phyloP scores from a whole-genome alignment of 805 yeast species.

The Cyberlindnera lachancei region DNA sequence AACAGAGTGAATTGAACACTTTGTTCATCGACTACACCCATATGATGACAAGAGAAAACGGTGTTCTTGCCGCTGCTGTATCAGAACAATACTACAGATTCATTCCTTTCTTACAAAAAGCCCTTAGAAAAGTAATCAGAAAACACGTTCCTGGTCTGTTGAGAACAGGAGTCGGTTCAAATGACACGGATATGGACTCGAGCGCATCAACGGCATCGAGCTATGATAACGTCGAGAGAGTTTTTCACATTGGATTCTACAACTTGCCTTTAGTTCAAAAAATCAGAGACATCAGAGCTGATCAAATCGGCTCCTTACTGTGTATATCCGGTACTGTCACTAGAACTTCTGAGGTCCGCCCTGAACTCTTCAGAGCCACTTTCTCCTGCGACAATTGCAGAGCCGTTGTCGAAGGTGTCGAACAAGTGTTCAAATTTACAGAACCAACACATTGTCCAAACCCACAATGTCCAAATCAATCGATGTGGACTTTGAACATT shows the following conservation, averaged over 20 bases:
- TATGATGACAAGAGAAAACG: constrained; percentile 65
- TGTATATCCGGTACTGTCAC: constrained; percentile 93
- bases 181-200: constrained; percentile 20
- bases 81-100: constrained; percentile 90
- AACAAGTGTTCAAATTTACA: constrained; percentile 87
- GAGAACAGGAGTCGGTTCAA: constrained; percentile 29
- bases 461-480: constrained; percentile 81
- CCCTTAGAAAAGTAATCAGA: constrained; percentile 65
- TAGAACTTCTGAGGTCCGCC: constrained; percentile 92
- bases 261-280: constrained; percentile 76
- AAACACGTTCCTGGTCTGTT: constrained; percentile 69
- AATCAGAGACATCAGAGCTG: constrained; percentile 86
- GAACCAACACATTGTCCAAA: constrained; percentile 91
- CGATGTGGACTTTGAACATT: constrained; percentile 77
- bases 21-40: constrained; percentile 83
- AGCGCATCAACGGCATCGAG: constrained; percentile 31
- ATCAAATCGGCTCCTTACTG: constrained; percentile 76
- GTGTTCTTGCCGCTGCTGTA: constrained; percentile 83
- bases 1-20: constrained; percentile 64
- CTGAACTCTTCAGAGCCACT: constrained; percentile 80
- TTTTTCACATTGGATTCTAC: constrained; percentile 86
- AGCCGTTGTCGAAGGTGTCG: constrained; percentile 80
- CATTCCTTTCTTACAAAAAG: constrained; percentile 73
- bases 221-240: constrained; percentile 50
- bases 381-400: constrained; percentile 87